These are phyloP conservation scores for Ophiocordyceps camponoti-rufipedis DNA, from an alignment of 2,329 filamentous ascomycete genomes.

Conservation along the genomic window DNA sequence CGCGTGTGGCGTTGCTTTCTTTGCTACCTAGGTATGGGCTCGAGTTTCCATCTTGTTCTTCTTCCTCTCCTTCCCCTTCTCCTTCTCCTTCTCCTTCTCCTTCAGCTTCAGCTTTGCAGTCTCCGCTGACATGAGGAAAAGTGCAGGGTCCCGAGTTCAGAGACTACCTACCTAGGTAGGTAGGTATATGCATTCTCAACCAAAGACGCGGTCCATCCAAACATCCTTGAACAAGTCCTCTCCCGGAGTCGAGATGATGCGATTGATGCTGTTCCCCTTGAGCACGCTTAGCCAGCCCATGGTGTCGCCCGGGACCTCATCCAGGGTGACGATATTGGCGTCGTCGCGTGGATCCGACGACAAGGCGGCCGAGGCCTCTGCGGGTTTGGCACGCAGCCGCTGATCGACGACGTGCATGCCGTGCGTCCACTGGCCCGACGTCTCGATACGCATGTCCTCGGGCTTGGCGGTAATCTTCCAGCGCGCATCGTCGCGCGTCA, in stretches of 20 bases:
- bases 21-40: slow-evolving; percentile 3
- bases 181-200: slow-evolving; percentile 4
- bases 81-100: not conserved
- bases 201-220: slow-evolving; percentile 49
- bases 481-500: slow-evolving; percentile 37
- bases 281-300: slow-evolving; percentile 55
- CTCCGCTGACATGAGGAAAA: not conserved
- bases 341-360: slow-evolving; percentile 22
- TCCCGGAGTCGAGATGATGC: slow-evolving; percentile 54
- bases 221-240: slow-evolving; percentile 46
- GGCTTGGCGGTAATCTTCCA: slow-evolving; percentile 39
- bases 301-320: slow-evolving; percentile 49
- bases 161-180: too few relatives aligned
- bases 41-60: not conserved
- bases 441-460: slow-evolving; percentile 82
- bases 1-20: slow-evolving; percentile 4
- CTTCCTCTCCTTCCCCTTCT: not conserved
- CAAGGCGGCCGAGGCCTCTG: slow-evolving; percentile 19
- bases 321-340: slow-evolving; percentile 18
- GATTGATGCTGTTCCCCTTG: slow-evolving; percentile 64
- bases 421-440: slow-evolving; percentile 80
- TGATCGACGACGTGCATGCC: slow-evolving; percentile 80
- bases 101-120: not conserved
- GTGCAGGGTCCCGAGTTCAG: not conserved
- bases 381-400: slow-evolving; percentile 37